A percentile compares a stretch with the other conserved stretches of the same genome.
These are phyloP conservation scores for Pugionium dolabratum DNA, from an alignment of 345 rosid species.

Conservation along the genomic window DNA sequence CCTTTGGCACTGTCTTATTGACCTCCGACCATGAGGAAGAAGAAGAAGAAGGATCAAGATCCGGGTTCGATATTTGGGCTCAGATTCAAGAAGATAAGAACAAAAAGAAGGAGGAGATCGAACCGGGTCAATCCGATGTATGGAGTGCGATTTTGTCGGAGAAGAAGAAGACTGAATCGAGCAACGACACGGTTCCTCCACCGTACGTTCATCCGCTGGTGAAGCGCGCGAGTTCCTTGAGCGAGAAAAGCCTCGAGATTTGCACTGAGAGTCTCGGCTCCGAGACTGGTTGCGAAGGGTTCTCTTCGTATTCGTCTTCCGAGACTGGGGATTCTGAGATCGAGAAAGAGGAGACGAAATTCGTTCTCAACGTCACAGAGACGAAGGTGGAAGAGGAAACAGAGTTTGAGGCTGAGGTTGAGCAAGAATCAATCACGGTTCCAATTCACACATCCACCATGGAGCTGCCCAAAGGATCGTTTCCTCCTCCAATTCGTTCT, in stretches of 20 bases:
- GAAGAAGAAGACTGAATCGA: conserved; percentile 46
- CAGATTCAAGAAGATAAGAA: conserved; percentile 50
- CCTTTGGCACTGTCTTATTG: conserved; percentile 37
- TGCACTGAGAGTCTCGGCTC: conserved; percentile 99
- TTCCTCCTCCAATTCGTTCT: conserved; percentile 84
- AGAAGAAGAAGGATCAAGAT: conserved; percentile 1
- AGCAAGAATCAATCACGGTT: conserved; percentile 32
- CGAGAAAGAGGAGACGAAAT: conserved; percentile 35
- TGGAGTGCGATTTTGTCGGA: conserved; percentile 67
- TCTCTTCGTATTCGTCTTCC: conserved; percentile 62
- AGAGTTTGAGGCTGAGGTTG: conserved; percentile 1
- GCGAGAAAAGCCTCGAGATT: conserved; percentile 72
- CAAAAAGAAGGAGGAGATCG: conserved; percentile 27
- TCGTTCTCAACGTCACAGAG: conserved; percentile 9
- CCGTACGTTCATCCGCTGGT: conserved; percentile 79
- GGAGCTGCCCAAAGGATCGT: conserved; percentile 43
- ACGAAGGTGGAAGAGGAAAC: conserved; percentile 20
- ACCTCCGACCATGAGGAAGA: conserved; percentile 19
- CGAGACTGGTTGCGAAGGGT: conserved; percentile 88
- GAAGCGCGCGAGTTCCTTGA: conserved; percentile 65
- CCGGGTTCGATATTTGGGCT: conserved; percentile 54
- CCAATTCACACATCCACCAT: conserved; percentile 22
- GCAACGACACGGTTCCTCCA: conserved; percentile 40
- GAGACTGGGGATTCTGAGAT: conserved; percentile 53
- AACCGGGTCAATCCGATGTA: conserved; percentile 46